These are phyloP conservation scores for Acer negundo DNA, from an alignment of 345 rosid species.

Conservation along the genomic window DNA sequence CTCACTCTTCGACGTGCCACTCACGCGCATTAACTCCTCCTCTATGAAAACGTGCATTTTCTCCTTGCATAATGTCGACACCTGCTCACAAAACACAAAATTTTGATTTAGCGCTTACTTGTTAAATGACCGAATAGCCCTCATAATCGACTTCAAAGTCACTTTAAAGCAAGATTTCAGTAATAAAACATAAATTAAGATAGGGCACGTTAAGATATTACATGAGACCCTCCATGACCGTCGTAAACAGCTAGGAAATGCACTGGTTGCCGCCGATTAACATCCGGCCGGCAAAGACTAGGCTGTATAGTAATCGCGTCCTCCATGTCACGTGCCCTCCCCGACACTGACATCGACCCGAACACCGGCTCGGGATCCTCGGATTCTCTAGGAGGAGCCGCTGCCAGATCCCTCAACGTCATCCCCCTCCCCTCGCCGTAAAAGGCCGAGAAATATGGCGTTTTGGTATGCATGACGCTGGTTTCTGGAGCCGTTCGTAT, in stretches of 20 bases:
- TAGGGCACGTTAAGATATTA: background rate
- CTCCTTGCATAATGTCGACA: conserved; percentile 49
- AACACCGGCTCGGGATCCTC: conserved; percentile 35
- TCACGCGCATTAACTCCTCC: conserved; percentile 47
- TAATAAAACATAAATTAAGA: background rate
- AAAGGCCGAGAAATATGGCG: conserved; percentile 9
- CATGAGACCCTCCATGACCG: conserved; percentile 83
- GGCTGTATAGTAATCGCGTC: conserved; percentile 47
- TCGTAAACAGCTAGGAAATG: conserved; percentile 86
- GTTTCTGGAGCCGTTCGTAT: conserved; percentile 18
- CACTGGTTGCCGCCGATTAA: conserved; percentile 46
- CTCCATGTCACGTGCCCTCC: conserved; percentile 69
- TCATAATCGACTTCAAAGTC: background rate
- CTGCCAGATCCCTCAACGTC: background rate
- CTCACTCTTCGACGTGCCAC: background rate
- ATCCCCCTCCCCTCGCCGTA: conserved; percentile 14
- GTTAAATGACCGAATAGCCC: conserved; percentile 25
- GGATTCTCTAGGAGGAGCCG: background rate
- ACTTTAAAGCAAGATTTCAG: background rate
- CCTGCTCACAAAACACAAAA: conserved; percentile 32
- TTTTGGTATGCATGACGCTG: conserved; percentile 9
- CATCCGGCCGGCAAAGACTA: conserved; percentile 47
- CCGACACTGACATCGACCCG: conserved; percentile 58
- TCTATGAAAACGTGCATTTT: conserved; percentile 49
- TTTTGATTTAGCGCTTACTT: background rate